Percentiles rank a stretch among this genome's conserved stretches.
These are phyloP conservation scores for Mytilinidion resinicola DNA, from an alignment of 495 filamentous ascomycete genomes.

Conservation along the genomic window DNA sequence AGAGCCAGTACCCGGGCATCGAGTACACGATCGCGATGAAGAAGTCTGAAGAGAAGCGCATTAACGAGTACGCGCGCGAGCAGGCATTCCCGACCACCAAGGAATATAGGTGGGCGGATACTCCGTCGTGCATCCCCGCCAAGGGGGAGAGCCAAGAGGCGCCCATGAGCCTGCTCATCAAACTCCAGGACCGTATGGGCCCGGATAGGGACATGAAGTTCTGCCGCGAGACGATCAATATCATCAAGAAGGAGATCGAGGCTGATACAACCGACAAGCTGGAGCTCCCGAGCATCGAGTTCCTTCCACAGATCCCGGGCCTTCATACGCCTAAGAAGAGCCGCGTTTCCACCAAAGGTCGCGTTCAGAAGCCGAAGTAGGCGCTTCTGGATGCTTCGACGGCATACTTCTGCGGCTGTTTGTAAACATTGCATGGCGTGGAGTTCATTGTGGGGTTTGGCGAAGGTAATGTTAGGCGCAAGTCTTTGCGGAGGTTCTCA, in stretches of 20 bases:
- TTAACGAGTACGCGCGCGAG: slow-evolving; percentile 14
- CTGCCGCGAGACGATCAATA: neutral
- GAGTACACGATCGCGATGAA: slow-evolving; percentile 20
- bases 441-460: no score
- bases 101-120: neutral
- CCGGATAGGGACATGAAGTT: neutral
- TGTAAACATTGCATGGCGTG: no score
- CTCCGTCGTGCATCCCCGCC: neutral
- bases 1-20: slow-evolving; percentile 18
- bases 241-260: neutral
- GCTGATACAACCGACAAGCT: neutral
- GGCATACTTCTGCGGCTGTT: neutral
- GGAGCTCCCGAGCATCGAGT: neutral
- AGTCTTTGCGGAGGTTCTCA: neutral
- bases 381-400: neutral
- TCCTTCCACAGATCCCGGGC: neutral
- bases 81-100: neutral
- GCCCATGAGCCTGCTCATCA: neutral
- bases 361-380: neutral
- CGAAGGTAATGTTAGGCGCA: no score
- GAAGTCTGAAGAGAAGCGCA: slow-evolving; percentile 21
- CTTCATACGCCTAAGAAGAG: neutral
- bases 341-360: neutral
- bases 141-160: neutral
- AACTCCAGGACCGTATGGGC: neutral